Evolutionary conservation across 1,139 yeast genomes (phyloP).

Genomic region (Nakaseomyces sp.): DNA sequence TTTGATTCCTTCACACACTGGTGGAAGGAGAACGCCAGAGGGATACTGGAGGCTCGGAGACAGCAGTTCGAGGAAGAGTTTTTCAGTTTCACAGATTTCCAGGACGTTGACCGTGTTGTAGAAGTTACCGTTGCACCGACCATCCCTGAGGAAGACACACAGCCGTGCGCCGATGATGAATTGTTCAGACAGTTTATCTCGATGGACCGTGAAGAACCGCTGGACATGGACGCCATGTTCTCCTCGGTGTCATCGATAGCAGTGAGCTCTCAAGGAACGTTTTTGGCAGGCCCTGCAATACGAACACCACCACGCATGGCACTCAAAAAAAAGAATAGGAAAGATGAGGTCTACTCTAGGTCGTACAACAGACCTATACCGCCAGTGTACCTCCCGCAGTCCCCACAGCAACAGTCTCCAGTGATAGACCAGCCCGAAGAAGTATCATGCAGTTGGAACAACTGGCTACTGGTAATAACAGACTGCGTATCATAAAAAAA

Average conservation of each 20-base stretch:
- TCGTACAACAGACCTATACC: background rate
- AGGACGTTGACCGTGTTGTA: constrained; percentile 1
- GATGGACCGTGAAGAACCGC: background rate
- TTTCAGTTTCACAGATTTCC: constrained; percentile 1
- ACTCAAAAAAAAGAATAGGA: background rate
- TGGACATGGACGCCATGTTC: background rate
- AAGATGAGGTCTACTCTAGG: background rate
- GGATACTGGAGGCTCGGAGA: background rate
- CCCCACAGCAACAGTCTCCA: constrained; percentile 1
- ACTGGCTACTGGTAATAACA: background rate
- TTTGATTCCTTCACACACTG: constrained; percentile 7
- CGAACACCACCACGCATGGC: background rate
- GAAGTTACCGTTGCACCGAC: constrained; percentile 4
- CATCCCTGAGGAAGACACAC: constrained; percentile 1
- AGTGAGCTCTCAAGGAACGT: background rate
- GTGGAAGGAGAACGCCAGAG: constrained; percentile 8
- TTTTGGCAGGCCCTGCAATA: background rate
- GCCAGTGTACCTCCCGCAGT: constrained; percentile 1
- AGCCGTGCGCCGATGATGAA: too few species aligned
- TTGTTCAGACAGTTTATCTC: background rate
- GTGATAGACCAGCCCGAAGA: background rate
- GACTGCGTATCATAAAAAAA: background rate
- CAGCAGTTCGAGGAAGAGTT: constrained; percentile 4
- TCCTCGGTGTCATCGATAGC: background rate
- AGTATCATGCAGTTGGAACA: background rate